Evolutionary conservation across 305 asterid species (phyloP).

Genomic region (Caryopteris hybrid): DNA sequence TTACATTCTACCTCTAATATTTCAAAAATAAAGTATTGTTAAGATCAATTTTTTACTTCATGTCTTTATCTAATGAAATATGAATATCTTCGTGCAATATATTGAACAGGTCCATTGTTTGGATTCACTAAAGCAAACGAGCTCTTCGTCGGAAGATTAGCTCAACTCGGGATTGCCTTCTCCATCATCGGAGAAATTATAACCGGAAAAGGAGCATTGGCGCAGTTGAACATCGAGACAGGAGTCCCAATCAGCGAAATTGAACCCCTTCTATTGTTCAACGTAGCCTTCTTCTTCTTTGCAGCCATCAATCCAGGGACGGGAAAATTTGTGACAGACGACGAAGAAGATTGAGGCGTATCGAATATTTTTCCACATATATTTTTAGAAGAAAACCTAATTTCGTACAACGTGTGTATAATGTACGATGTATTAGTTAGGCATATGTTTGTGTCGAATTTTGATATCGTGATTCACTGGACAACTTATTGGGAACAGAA

Average conservation of each 20-base stretch:
- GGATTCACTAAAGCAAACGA: slow-evolving; percentile 95
- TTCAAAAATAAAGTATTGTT: too few relatives aligned
- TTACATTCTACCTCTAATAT: too few relatives aligned
- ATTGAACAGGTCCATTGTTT: slow-evolving; percentile 62
- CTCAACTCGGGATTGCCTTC: slow-evolving; percentile 89
- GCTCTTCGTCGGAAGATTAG: slow-evolving; percentile 92
- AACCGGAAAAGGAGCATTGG: slow-evolving; percentile 94
- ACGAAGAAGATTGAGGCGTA: slow-evolving; percentile 65
- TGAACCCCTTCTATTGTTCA: slow-evolving; percentile 88
- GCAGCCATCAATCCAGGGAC: slow-evolving; percentile 96
- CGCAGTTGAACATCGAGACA: slow-evolving; percentile 85
- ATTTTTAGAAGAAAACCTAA: too few relatives aligned
- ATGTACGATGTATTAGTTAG: not conserved
- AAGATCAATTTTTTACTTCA: too few relatives aligned
- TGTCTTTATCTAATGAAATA: too few relatives aligned
- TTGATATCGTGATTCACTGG: not conserved
- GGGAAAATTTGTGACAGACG: slow-evolving; percentile 84
- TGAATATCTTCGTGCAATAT: too few relatives aligned
- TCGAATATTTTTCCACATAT: too few relatives aligned
- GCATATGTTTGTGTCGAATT: not conserved
- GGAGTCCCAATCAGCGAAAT: slow-evolving; percentile 84
- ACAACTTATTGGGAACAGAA: too few relatives aligned
- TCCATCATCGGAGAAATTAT: slow-evolving; percentile 84
- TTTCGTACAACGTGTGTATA: not conserved
- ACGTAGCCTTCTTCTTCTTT: slow-evolving; percentile 78